Conservation (phyloP, 768 basidiomycete species). For the Boletus speciosus region DNA sequence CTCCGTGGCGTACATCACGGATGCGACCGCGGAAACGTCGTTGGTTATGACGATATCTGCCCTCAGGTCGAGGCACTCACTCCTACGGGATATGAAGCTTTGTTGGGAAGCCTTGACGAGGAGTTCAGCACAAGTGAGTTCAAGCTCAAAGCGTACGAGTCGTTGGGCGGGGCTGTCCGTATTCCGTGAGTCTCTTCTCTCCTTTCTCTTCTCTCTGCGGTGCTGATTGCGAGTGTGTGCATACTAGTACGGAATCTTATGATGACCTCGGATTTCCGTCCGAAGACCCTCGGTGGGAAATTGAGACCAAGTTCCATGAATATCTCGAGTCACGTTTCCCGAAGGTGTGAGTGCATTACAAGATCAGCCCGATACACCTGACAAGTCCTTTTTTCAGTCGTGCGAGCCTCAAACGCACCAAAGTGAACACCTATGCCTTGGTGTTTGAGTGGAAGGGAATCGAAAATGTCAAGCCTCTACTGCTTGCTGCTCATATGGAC, state of each 20-base stretch:
- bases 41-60: slow-evolving; percentile 18
- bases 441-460: slow-evolving; percentile 59
- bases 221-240: not conserved
- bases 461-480: slow-evolving; percentile 50
- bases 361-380: not conserved
- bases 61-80: slow-evolving; percentile 24
- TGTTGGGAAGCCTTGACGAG: slow-evolving; percentile 25
- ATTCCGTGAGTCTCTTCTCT: slow-evolving; percentile 26
- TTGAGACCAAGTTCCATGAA: slow-evolving; percentile 23
- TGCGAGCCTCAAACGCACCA: slow-evolving; percentile 44
- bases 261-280: slow-evolving; percentile 48
- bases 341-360: slow-evolving; percentile 41
- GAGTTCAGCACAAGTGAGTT: slow-evolving; percentile 24
- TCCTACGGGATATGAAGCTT: slow-evolving; percentile 8
- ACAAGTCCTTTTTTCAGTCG: slow-evolving; percentile 34
- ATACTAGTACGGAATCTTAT: slow-evolving; percentile 49
- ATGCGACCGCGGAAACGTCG: not conserved
- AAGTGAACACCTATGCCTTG: slow-evolving; percentile 60
- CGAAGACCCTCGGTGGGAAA: slow-evolving; percentile 43
- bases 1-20: not conserved
- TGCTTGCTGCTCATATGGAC: slow-evolving; percentile 49
- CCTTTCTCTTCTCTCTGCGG: not conserved
- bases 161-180: slow-evolving; percentile 34
- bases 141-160: slow-evolving; percentile 30
- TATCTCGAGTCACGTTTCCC: slow-evolving; percentile 50